Conservation (phyloP, 2,329 filamentous ascomycete species). For the Ophiosphaerella narmari region DNA sequence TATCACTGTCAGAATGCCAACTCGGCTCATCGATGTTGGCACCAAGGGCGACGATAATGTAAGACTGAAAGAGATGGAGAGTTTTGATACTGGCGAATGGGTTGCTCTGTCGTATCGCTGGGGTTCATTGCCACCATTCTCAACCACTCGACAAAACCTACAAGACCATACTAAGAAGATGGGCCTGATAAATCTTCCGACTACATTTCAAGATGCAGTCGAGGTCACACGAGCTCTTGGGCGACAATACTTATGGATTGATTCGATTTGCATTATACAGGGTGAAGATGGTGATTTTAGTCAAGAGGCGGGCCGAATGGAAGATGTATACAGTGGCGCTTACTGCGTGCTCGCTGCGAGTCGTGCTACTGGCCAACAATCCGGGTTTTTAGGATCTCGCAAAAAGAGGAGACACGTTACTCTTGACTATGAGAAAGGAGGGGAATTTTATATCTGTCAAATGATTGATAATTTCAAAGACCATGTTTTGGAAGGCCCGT, state of each 20-base stretch:
- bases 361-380: constrained; percentile 7
- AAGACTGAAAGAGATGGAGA: constrained; percentile 2
- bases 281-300: constrained; percentile 24
- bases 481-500: constrained; percentile 18
- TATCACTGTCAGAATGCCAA: constrained; percentile 2
- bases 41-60: background rate
- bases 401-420: constrained; percentile 1
- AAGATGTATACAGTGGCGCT: constrained; percentile 27
- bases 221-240: constrained; percentile 18
- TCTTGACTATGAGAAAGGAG: background rate
- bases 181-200: constrained; percentile 5
- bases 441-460: constrained; percentile 19
- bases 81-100: constrained; percentile 8
- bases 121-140: constrained; percentile 9
- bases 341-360: constrained; percentile 29
- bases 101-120: constrained; percentile 22
- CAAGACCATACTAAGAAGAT: background rate
- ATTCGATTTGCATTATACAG: constrained; percentile 3
- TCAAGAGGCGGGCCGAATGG: constrained; percentile 26
- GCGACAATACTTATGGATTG: constrained; percentile 33
- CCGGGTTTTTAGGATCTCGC: constrained; percentile 17
- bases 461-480: constrained; percentile 27
- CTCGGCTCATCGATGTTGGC: constrained; percentile 15
- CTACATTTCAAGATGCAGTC: constrained; percentile 27
- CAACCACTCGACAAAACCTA: constrained; percentile 7